phyloP scores from a whole-genome alignment of 169 alveolate genomes.

The Plasmodium gonderi region DNA sequence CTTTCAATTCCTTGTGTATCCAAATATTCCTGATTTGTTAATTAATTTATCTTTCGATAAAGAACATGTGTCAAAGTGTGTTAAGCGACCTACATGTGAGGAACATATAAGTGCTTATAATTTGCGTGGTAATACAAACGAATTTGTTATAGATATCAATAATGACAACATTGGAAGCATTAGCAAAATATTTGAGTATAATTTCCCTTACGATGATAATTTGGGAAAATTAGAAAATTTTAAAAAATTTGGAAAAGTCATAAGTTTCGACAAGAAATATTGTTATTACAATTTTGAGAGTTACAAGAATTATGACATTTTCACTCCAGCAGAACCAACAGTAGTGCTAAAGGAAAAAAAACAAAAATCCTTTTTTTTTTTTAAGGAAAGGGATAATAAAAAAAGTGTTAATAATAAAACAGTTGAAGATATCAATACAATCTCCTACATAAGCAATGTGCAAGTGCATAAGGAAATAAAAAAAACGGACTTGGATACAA shows the following conservation, averaged over 20 bases:
- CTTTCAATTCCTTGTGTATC: neutral
- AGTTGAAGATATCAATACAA: neutral
- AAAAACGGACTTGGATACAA: conserved; percentile 10
- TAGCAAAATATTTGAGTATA: conserved; percentile 18
- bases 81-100: neutral
- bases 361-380: conserved; percentile 15
- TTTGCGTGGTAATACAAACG: neutral
- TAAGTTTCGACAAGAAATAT: neutral
- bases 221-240: neutral
- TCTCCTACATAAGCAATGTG: neutral
- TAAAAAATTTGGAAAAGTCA: conserved; percentile 26
- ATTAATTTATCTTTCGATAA: conserved; percentile 2
- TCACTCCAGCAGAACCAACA: neutral
- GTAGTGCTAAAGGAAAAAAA: neutral
- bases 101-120: neutral
- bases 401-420: neutral
- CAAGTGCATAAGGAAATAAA: conserved; percentile 22
- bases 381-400: conserved; percentile 31
- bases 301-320: conserved; percentile 29
- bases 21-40: conserved; percentile 5
- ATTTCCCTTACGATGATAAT: conserved; percentile 30
- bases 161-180: neutral
- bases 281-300: conserved; percentile 32
- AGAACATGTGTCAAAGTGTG: neutral
- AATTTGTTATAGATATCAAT: neutral